Percentiles rank a stretch among this genome's conserved stretches.
Evolutionary conservation across 495 filamentous ascomycete species (phyloP).

Genomic region (Acidiella bohemica): DNA sequence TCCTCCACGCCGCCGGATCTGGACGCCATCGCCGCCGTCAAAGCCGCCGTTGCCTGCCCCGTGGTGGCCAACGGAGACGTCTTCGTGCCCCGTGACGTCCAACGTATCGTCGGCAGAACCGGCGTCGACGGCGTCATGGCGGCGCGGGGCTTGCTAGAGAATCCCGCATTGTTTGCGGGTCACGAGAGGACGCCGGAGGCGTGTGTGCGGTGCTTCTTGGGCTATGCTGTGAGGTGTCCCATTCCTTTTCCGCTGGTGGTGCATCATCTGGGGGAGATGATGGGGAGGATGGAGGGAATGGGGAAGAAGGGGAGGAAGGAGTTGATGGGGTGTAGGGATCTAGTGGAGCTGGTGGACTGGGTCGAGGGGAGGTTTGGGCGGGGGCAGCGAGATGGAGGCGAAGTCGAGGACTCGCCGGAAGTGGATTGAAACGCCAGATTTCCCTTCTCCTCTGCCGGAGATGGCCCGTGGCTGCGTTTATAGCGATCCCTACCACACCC

Average conservation of each 20-base stretch:
- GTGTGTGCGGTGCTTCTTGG: conserved; percentile 45
- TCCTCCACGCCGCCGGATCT: conserved; percentile 44
- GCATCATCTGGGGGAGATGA: conserved; percentile 55
- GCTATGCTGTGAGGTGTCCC: conserved; percentile 34
- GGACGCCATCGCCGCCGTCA: conserved; percentile 40
- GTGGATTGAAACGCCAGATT: too few relatives aligned
- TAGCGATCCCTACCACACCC: too few relatives aligned
- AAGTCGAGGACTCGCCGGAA: too few relatives aligned
- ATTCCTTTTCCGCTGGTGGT: conserved; percentile 45
- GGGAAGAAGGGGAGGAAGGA: conserved; percentile 37
- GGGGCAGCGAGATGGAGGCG: too few relatives aligned
- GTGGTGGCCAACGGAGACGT: conserved; percentile 51
- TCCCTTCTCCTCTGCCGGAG: too few relatives aligned
- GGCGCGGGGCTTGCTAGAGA: conserved; percentile 46
- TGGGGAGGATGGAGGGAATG: conserved; percentile 24
- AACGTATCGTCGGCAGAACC: conserved; percentile 22
- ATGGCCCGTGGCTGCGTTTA: too few relatives aligned
- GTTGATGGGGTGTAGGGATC: conserved; percentile 38
- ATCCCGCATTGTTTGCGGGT: conserved; percentile 50
- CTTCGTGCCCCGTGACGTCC: conserved; percentile 34
- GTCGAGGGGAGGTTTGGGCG: too few relatives aligned
- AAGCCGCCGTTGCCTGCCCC: conserved; percentile 37
- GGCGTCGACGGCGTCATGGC: conserved; percentile 42
- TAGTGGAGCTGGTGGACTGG: conserved; percentile 47
- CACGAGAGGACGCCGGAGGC: conserved; percentile 42